phyloP scores from a whole-genome alignment of 1,284 basidiomycete genomes.

The Leccinum griseonigrum region DNA sequence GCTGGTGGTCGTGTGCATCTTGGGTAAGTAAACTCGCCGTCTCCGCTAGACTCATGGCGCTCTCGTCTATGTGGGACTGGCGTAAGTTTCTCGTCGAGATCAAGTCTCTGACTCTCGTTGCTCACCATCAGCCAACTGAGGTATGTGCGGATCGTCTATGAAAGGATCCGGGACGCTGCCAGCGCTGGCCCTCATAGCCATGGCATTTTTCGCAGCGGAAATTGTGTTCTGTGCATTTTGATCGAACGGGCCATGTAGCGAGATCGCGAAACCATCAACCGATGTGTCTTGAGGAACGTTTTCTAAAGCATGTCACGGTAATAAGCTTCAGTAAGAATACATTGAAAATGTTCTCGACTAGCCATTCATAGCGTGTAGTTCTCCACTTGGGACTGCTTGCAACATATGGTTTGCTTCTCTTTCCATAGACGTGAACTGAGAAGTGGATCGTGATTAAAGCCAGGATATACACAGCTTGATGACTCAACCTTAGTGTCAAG shows the following conservation, averaged over 20 bases:
- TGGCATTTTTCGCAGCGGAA: neutral
- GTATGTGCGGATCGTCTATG: neutral
- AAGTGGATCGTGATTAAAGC: neutral
- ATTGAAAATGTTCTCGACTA: neutral
- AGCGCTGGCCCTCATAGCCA: neutral
- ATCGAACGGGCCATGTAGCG: neutral
- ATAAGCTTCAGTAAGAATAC: neutral
- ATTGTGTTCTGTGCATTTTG: neutral
- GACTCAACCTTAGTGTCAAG: neutral
- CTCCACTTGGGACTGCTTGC: neutral
- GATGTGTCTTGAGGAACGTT: neutral
- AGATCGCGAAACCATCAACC: neutral
- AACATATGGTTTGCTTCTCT: neutral
- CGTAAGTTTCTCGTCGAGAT: neutral
- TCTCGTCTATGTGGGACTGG: neutral
- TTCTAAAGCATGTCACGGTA: neutral
- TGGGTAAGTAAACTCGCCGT: conserved; percentile 3
- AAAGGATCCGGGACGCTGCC: neutral
- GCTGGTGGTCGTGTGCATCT: neutral
- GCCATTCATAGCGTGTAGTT: neutral
- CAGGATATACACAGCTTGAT: neutral
- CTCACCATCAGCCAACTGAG: conserved; percentile 2
- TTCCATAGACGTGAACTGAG: neutral
- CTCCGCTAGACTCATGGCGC: neutral
- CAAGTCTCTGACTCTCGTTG: neutral